Evolutionary conservation across 345 rosid genomes (phyloP).

Genomic region (Lumnitzera littorea): DNA sequence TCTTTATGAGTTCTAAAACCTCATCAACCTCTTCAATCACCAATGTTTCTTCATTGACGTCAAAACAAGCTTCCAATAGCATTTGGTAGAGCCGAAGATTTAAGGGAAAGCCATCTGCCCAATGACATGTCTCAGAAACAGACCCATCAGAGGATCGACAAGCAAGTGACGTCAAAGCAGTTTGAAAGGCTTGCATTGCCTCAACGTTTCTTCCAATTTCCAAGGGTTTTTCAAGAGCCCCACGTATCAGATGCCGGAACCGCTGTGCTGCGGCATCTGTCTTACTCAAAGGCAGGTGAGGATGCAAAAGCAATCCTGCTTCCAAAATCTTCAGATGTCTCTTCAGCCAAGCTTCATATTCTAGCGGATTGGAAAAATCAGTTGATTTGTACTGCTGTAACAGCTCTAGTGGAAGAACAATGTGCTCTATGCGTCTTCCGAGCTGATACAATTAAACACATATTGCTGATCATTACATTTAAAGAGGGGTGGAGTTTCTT

Average conservation of each 20-base stretch:
- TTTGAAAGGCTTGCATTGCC: constrained; percentile 61
- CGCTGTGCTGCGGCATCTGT: constrained; percentile 38
- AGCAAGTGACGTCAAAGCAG: constrained; percentile 61
- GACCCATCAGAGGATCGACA: constrained; percentile 53
- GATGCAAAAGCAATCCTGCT: constrained; percentile 76
- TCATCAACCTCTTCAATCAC: constrained; percentile 85
- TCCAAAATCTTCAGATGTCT: constrained; percentile 79
- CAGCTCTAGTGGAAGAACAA: constrained; percentile 85
- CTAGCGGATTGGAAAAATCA: constrained; percentile 67
- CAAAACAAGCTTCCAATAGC: constrained; percentile 83
- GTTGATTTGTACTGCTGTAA: constrained; percentile 72
- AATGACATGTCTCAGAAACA: constrained; percentile 60
- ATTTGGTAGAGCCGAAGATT: constrained; percentile 66
- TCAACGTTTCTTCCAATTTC: constrained; percentile 70
- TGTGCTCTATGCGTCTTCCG: constrained; percentile 70
- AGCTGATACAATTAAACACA: constrained; percentile 43
- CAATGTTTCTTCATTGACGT: constrained; percentile 58
- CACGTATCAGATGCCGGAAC: constrained; percentile 47
- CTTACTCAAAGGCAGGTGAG: constrained; percentile 53
- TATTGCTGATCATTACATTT: not conserved
- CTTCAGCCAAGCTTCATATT: constrained; percentile 77
- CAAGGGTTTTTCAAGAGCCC: constrained; percentile 48
- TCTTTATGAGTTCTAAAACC: constrained; percentile 80
- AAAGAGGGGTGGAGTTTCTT: no score
- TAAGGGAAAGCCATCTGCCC: constrained; percentile 91